phyloP scores from a whole-genome alignment of 768 basidiomycete species.

The Podaxis carcinomalis region DNA sequence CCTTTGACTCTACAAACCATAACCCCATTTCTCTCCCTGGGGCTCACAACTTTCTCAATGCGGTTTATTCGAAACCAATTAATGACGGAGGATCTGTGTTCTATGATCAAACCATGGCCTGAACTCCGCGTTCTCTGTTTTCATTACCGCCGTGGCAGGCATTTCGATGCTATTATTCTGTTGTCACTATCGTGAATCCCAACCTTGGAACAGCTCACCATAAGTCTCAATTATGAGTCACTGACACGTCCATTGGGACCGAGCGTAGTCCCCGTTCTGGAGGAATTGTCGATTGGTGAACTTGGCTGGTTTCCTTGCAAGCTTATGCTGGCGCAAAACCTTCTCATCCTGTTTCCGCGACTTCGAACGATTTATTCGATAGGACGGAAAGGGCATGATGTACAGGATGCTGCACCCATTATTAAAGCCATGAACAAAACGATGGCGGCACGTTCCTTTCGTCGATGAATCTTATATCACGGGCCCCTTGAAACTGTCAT shows the following conservation, averaged over 20 bases:
- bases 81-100: no score
- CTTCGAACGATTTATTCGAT: background rate
- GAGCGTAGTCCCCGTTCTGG: background rate
- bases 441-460: background rate
- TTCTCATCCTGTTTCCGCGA: background rate
- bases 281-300: background rate
- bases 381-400: background rate
- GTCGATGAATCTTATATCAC: background rate
- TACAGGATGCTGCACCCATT: background rate
- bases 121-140: no score
- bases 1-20: no score
- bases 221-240: background rate
- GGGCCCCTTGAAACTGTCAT: no score
- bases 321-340: background rate
- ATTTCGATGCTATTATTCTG: background rate
- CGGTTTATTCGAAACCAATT: no score
- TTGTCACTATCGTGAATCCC: background rate
- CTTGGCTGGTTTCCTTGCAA: background rate
- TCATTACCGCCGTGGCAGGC: no score
- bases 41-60: no score
- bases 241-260: background rate
- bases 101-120: no score
- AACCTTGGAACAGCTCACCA: background rate
- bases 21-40: no score
- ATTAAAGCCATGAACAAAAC: background rate